A percentile compares a stretch with the other conserved stretches of the same genome.
phyloP scores from a whole-genome alignment of 306 rosid genomes.

The Calophaca sinica region DNA sequence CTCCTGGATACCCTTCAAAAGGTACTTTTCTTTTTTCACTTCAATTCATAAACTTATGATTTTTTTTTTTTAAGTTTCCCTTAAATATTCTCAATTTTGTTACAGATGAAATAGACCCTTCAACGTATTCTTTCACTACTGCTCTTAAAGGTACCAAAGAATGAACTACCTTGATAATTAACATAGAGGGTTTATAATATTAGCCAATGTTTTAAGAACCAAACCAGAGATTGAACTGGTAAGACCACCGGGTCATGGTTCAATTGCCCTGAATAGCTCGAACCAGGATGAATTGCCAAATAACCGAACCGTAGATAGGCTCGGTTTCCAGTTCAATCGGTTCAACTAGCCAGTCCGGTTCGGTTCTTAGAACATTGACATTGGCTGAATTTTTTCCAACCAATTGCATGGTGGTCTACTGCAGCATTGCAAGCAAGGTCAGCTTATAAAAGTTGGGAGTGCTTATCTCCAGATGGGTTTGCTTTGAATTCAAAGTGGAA shows the following conservation, averaged over 20 bases:
- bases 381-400: background rate
- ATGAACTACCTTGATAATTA: constrained; percentile 30
- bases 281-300: too few species aligned
- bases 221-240: too few species aligned
- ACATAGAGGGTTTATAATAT: constrained; percentile 12
- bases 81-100: constrained; percentile 15
- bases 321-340: too few species aligned
- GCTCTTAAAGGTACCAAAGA: constrained; percentile 78
- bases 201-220: background rate
- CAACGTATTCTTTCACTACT: constrained; percentile 86
- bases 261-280: too few species aligned
- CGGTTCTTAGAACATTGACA: too few species aligned
- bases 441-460: constrained; percentile 70
- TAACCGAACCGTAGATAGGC: too few species aligned
- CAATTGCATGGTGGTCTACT: constrained; percentile 39
- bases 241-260: too few species aligned
- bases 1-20: constrained; percentile 80
- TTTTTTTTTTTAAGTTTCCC: background rate
- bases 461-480: constrained; percentile 86
- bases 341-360: too few species aligned
- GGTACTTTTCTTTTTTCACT: constrained; percentile 51
- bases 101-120: constrained; percentile 93
- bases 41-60: constrained; percentile 9
- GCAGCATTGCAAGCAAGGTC: constrained; percentile 91
- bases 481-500: constrained; percentile 95